phyloP scores from a whole-genome alignment of 2,329 filamentous ascomycete genomes.

The Geosmithia putterillii region DNA sequence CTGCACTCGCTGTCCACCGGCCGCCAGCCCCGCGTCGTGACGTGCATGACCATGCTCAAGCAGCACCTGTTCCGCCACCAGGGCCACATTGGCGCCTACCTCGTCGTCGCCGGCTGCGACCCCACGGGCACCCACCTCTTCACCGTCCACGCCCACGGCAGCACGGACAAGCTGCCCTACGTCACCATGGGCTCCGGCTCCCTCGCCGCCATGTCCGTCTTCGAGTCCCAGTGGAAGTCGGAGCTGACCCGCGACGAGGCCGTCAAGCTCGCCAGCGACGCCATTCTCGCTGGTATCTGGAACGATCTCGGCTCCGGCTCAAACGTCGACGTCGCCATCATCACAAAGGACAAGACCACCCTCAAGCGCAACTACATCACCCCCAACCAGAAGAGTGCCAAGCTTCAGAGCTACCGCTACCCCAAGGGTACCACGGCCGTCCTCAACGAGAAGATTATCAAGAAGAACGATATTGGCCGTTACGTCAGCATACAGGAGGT shows the following conservation, averaged over 20 bases:
- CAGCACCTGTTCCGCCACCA: slow-evolving; percentile 99
- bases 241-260: slow-evolving; percentile 67
- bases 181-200: slow-evolving; percentile 98
- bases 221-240: slow-evolving; percentile 90
- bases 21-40: slow-evolving; percentile 92
- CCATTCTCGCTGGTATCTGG: slow-evolving; percentile 94
- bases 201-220: slow-evolving; percentile 93
- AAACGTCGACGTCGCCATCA: slow-evolving; percentile 94
- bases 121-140: slow-evolving; percentile 91
- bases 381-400: slow-evolving; percentile 82
- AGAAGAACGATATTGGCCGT: slow-evolving; percentile 83
- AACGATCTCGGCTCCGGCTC: slow-evolving; percentile 95
- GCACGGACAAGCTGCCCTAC: slow-evolving; percentile 96
- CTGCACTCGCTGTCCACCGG: slow-evolving; percentile 93
- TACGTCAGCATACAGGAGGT: slow-evolving; percentile 88
- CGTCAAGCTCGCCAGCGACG: slow-evolving; percentile 70
- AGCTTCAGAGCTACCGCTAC: slow-evolving; percentile 91
- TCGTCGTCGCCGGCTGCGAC: slow-evolving; percentile 93
- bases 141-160: slow-evolving; percentile 96
- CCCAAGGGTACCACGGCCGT: slow-evolving; percentile 85
- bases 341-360: slow-evolving; percentile 89
- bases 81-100: slow-evolving; percentile 93
- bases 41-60: slow-evolving; percentile 99
- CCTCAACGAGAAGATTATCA: slow-evolving; percentile 92
- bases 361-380: slow-evolving; percentile 86